These are phyloP conservation scores for Chlorella sorokiniana DNA, from an alignment of 139 green algal genomes.

Conservation along the genomic window DNA sequence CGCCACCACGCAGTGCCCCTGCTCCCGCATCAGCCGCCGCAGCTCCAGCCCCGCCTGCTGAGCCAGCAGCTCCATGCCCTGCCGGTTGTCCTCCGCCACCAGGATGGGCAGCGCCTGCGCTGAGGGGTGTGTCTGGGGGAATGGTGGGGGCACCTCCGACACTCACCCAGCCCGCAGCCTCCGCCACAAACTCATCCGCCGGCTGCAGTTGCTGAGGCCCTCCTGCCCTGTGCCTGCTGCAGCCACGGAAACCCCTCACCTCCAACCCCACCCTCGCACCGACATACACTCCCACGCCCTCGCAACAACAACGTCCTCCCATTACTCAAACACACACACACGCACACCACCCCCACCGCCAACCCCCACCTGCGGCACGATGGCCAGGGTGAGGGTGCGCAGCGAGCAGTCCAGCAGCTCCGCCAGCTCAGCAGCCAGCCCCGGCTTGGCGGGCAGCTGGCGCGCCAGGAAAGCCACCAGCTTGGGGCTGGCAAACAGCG, in stretches of 20 bases:
- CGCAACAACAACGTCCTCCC: no score
- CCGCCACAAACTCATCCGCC: no score
- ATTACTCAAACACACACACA: no score
- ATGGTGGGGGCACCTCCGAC: no score
- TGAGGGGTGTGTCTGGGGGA: not conserved
- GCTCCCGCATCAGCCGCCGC: constrained; percentile 25
- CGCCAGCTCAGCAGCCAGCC: constrained; percentile 42
- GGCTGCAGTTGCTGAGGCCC: no score
- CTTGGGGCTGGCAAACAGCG: constrained; percentile 28
- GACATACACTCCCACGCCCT: no score
- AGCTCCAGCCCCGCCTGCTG: constrained; percentile 11
- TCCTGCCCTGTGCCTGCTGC: no score
- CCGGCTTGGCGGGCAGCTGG: constrained; percentile 30
- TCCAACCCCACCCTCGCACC: no score
- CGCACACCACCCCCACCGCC: not conserved
- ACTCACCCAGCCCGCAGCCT: no score
- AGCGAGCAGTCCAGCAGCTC: constrained; percentile 37
- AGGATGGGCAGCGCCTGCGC: constrained; percentile 33
- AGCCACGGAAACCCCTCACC: no score
- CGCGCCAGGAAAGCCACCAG: constrained; percentile 51
- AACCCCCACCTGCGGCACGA: constrained; percentile 38
- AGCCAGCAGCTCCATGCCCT: constrained; percentile 48
- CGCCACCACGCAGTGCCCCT: constrained; percentile 50
- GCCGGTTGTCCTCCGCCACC: constrained; percentile 11
- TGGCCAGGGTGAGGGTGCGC: constrained; percentile 26